Percentiles rank a stretch among this genome's conserved stretches.
phyloP scores from a whole-genome alignment of 2,329 filamentous ascomycete genomes.

The Cercospora sp. region DNA sequence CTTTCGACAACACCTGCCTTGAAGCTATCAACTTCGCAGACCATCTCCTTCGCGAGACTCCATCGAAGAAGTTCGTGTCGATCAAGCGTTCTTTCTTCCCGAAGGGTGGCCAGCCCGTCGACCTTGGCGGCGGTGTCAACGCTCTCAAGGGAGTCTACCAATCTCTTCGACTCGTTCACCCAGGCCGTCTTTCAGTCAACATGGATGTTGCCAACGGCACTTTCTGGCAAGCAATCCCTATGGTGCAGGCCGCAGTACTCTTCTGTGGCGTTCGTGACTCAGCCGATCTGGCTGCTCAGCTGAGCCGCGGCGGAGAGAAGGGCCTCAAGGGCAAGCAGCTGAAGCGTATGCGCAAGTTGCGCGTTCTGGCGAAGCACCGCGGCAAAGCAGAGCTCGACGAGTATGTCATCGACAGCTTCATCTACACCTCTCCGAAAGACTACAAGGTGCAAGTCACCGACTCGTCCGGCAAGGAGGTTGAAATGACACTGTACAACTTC shows the following conservation, averaged over 20 bases:
- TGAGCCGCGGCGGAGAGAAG: conserved; percentile 22
- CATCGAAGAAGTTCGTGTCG: conserved; percentile 64
- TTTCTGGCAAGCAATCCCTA: conserved; percentile 66
- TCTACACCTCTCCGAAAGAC: conserved; percentile 45
- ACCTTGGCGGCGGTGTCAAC: conserved; percentile 67
- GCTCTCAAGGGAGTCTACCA: conserved; percentile 89
- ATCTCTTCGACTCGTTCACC: conserved; percentile 72
- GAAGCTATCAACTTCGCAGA: conserved; percentile 90
- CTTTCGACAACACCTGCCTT: conserved; percentile 66
- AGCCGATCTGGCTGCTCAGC: conserved; percentile 33
- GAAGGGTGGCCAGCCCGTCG: conserved; percentile 47
- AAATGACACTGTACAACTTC: conserved; percentile 60
- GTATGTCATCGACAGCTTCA: conserved; percentile 55
- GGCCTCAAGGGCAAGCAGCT: conserved; percentile 36
- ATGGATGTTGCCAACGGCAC: conserved; percentile 88
- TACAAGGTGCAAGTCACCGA: conserved; percentile 45
- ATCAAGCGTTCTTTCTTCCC: conserved; percentile 86
- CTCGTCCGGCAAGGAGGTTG: conserved; percentile 39
- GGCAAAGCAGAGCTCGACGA: conserved; percentile 37
- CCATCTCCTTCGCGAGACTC: conserved; percentile 79
- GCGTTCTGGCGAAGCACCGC: conserved; percentile 45
- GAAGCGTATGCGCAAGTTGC: conserved; percentile 46
- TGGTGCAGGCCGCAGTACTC: conserved; percentile 41
- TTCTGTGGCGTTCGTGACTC: conserved; percentile 30
- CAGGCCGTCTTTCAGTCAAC: conserved; percentile 68